A percentile compares a stretch with the other conserved stretches of the same genome.
These are phyloP conservation scores for Lipomyces kockii DNA, from an alignment of 805 yeast genomes.

Conservation along the genomic window DNA sequence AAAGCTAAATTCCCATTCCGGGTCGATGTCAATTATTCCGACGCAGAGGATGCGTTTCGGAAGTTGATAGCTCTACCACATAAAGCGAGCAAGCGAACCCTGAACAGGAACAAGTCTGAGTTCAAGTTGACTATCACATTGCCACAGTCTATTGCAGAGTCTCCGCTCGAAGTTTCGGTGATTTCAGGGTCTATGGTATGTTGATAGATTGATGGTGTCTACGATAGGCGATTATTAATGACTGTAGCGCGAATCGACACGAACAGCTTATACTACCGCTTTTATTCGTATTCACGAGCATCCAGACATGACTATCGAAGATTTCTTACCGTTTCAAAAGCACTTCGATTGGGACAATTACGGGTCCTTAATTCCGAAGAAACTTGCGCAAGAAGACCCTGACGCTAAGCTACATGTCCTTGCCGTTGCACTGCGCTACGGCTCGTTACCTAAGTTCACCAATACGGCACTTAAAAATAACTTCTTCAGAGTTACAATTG, in stretches of 20 bases:
- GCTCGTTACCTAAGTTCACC: slow-evolving; percentile 21
- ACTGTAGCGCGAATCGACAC: not conserved
- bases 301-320: slow-evolving; percentile 11
- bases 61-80: slow-evolving; percentile 2
- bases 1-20: not conserved
- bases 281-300: not conserved
- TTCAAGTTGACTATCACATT: not conserved
- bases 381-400: not conserved
- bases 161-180: not conserved
- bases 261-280: not conserved
- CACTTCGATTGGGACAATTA: slow-evolving; percentile 12
- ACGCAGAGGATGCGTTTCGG: slow-evolving; percentile 6
- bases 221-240: not conserved
- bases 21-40: not conserved
- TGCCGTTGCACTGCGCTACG: slow-evolving; percentile 26
- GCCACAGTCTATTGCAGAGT: not conserved
- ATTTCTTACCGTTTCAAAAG: slow-evolving; percentile 14
- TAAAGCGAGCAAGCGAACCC: not conserved
- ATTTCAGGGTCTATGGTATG: not conserved
- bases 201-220: not conserved
- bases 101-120: not conserved
- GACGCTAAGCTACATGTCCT: slow-evolving; percentile 27
- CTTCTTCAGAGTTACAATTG: slow-evolving; percentile 5
- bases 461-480: not conserved
- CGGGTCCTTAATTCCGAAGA: not conserved